Evolutionary conservation across 768 basidiomycete genomes (phyloP).

Genomic region (Epithele typhae): DNA sequence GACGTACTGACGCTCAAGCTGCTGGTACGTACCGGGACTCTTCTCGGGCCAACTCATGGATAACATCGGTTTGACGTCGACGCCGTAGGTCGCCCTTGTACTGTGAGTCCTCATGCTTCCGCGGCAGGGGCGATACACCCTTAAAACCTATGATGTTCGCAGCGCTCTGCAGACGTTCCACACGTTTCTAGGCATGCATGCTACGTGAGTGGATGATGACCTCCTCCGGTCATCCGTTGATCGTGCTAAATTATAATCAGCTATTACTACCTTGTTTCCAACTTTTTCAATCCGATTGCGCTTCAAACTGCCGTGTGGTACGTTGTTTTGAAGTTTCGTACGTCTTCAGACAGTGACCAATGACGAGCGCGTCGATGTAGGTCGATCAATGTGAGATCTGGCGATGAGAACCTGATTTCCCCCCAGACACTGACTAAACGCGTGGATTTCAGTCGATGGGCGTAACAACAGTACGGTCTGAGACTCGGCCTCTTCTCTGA

Average conservation of each 20-base stretch:
- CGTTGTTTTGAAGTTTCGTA: neutral
- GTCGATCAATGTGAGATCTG: slow-evolving; percentile 7
- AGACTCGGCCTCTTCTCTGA: too few species aligned
- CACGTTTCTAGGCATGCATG: neutral
- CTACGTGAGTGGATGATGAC: neutral
- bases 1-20: neutral
- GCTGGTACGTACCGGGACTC: neutral
- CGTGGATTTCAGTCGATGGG: neutral
- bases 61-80: too few species aligned
- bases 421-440: neutral
- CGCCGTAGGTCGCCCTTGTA: neutral
- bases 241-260: neutral
- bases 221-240: neutral
- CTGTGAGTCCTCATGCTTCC: neutral
- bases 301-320: slow-evolving; percentile 3
- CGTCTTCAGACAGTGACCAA: neutral
- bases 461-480: slow-evolving; percentile 8
- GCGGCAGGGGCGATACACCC: too few species aligned
- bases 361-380: slow-evolving; percentile 1
- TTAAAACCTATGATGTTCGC: too few species aligned
- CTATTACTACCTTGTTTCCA: slow-evolving; percentile 7
- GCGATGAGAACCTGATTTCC: neutral
- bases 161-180: neutral
- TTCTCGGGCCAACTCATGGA: too few species aligned
- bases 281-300: slow-evolving; percentile 6